A percentile compares a stretch with the other conserved stretches of the same genome.
Conservation (phyloP, 2,329 filamentous ascomycete genomes). For the Cladorrhinum sp. region DNA sequence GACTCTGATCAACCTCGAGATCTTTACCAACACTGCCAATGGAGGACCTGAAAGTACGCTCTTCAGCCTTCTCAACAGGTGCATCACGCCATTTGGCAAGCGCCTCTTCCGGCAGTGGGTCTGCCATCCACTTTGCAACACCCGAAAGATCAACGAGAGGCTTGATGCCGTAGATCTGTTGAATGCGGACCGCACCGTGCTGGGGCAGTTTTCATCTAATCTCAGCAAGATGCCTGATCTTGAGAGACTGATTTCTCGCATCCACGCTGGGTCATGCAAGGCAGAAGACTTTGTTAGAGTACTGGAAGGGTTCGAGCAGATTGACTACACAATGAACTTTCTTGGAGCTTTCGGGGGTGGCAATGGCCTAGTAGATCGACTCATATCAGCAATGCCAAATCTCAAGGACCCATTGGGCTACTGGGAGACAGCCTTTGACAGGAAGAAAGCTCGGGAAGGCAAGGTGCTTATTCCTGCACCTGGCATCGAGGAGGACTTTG, state of each 20-base stretch:
- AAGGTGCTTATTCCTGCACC: slow-evolving; percentile 81
- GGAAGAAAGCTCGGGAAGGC: slow-evolving; percentile 70
- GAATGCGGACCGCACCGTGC: slow-evolving; percentile 75
- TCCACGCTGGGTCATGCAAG: slow-evolving; percentile 88
- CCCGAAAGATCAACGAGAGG: slow-evolving; percentile 83
- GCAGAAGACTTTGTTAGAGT: slow-evolving; percentile 91
- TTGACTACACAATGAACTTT: slow-evolving; percentile 87
- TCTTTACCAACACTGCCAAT: slow-evolving; percentile 91
- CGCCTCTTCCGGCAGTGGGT: slow-evolving; percentile 95
- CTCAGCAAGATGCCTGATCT: slow-evolving; percentile 90
- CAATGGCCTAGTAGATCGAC: slow-evolving; percentile 77
- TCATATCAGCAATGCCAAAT: slow-evolving; percentile 83
- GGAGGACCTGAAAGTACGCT: slow-evolving; percentile 81
- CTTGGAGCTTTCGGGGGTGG: slow-evolving; percentile 71
- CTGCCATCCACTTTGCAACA: slow-evolving; percentile 88
- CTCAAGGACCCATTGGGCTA: slow-evolving; percentile 69
- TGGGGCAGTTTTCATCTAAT: slow-evolving; percentile 84
- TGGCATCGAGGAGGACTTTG: slow-evolving; percentile 89
- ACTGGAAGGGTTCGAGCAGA: slow-evolving; percentile 94
- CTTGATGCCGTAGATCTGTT: slow-evolving; percentile 92
- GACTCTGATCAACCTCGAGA: slow-evolving; percentile 94
- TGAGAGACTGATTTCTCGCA: slow-evolving; percentile 87
- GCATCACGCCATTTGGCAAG: slow-evolving; percentile 95
- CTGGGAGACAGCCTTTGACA: slow-evolving; percentile 92
- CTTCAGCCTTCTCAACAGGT: slow-evolving; percentile 87